These are phyloP conservation scores for Boletellus ananiceps DNA, from an alignment of 768 basidiomycete genomes.

Conservation along the genomic window DNA sequence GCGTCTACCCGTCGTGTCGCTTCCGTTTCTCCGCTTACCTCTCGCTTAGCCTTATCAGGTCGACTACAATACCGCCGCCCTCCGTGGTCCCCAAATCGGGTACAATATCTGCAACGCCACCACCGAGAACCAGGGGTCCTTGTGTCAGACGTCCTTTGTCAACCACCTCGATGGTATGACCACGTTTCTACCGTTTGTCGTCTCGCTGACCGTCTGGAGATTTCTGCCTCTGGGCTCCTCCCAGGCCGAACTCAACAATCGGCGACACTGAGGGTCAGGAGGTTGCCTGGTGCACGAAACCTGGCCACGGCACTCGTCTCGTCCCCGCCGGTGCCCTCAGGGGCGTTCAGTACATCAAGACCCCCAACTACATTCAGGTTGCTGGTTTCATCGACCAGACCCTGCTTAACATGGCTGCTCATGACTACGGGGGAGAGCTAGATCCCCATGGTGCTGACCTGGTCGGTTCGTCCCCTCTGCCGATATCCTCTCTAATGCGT, in stretches of 20 bases:
- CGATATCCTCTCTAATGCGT: constrained; percentile 12
- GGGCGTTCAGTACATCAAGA: constrained; percentile 62
- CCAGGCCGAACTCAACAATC: constrained; percentile 45
- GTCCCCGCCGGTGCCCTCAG: constrained; percentile 60
- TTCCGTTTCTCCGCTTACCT: neutral
- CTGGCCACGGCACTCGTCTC: constrained; percentile 61
- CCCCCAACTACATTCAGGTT: constrained; percentile 55
- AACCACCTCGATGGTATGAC: constrained; percentile 46
- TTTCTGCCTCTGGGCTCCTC: constrained; percentile 67
- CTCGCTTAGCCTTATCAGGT: constrained; percentile 47
- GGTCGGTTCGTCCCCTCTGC: constrained; percentile 27
- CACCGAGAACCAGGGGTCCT: constrained; percentile 54
- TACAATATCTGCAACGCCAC: constrained; percentile 69
- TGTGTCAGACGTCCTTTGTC: constrained; percentile 65
- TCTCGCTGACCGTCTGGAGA: constrained; percentile 37
- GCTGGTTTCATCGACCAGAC: constrained; percentile 66
- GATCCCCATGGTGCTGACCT: constrained; percentile 72
- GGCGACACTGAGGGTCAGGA: constrained; percentile 62
- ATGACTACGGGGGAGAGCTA: constrained; percentile 72
- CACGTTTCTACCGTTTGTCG: neutral
- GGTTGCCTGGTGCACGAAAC: constrained; percentile 72
- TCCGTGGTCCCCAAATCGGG: constrained; percentile 57
- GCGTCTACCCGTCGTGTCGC: constrained; percentile 27
- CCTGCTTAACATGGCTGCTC: constrained; percentile 43
- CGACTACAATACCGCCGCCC: constrained; percentile 35